phyloP scores from a whole-genome alignment of 225 moss, liverwort and hornwort genomes.

The Ulota crispa region DNA sequence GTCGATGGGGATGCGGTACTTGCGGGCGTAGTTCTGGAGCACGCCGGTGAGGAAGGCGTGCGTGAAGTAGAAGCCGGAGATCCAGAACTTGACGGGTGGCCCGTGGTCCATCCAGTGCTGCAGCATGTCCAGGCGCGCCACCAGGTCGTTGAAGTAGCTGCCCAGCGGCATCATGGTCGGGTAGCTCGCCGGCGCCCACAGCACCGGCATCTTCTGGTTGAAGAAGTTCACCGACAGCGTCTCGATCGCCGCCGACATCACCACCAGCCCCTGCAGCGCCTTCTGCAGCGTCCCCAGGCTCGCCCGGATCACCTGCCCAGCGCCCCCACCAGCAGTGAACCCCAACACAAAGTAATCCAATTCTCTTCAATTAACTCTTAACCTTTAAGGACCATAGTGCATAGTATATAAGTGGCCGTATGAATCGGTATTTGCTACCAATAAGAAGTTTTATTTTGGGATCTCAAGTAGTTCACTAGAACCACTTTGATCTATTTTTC shows the following conservation, averaged over 20 bases:
- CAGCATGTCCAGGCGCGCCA: constrained; percentile 53
- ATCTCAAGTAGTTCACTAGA: no score
- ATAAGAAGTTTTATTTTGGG: no score
- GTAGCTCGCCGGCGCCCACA: constrained; percentile 71
- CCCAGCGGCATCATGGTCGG: constrained; percentile 74
- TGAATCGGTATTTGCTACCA: no score
- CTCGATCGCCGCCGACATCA: constrained; percentile 68
- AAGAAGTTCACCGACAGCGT: constrained; percentile 63
- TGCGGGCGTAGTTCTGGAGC: constrained; percentile 70
- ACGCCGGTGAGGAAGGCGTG: constrained; percentile 59
- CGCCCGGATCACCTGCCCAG: constrained; percentile 68
- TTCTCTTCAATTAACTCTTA: no score
- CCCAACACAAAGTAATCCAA: no score
- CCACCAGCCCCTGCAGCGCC: constrained; percentile 65
- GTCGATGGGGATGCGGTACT: constrained; percentile 71
- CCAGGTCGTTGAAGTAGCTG: constrained; percentile 69
- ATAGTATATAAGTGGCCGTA: no score
- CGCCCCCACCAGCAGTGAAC: no score
- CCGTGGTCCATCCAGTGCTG: constrained; percentile 72
- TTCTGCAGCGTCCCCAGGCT: constrained; percentile 59
- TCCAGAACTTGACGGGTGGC: constrained; percentile 59
- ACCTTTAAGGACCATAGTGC: no score
- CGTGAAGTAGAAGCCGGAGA: constrained; percentile 90
- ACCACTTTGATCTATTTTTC: no score
- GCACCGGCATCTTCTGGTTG: constrained; percentile 59